Base-by-base conservation (phyloP, 352 stramenopile species). In the Phytophthora cactorum region DNA sequence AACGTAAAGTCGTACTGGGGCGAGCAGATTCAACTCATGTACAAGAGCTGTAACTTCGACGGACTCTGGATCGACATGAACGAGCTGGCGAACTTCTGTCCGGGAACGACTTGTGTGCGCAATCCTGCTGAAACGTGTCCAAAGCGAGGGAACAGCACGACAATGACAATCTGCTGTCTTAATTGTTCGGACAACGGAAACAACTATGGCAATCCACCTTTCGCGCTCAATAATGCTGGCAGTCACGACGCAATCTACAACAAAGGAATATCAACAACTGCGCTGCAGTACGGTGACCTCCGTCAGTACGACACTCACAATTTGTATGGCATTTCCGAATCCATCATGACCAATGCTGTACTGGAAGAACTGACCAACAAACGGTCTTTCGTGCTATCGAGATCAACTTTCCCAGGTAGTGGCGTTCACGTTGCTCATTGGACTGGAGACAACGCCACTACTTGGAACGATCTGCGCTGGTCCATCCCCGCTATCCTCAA, bases 61-160 rank as follows among this genome's bases (percentile, higher is more conserved):
- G 86, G 89, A 25, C 54, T 95, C 8, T 95, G 89, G 89, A 90
- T 96, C 53, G 89, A 96, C 64, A 96, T 96, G 89, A 96, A 96
- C 68, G 89, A 96, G 47, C 63, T 92, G 3, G 81, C 84, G 12
- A 93, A 91, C 68, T 94, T 96, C 46, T 93, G 82, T 41, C 70
- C 71, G 1, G 84, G 83, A 3, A 73, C 59, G 1, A 63, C 29
- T 10, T 89, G 80, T 50, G 63, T 65, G 3, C 79, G 78, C 25
- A 59, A 85, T 14, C 50, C 66, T 2, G 60, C 22, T 50, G 63
- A 68, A 2, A 73, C 72, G n/a, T 89, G 78, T 43, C 74, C 80
- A 2, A 65, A 74, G 17, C 75, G 49, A 1, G 72, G 65, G 28
- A 70, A 32, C 28, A 77, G 70, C 31, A 77, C 47, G 10, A 31